phyloP scores from a whole-genome alignment of 441 rosid species.

The Kokia cookei region DNA sequence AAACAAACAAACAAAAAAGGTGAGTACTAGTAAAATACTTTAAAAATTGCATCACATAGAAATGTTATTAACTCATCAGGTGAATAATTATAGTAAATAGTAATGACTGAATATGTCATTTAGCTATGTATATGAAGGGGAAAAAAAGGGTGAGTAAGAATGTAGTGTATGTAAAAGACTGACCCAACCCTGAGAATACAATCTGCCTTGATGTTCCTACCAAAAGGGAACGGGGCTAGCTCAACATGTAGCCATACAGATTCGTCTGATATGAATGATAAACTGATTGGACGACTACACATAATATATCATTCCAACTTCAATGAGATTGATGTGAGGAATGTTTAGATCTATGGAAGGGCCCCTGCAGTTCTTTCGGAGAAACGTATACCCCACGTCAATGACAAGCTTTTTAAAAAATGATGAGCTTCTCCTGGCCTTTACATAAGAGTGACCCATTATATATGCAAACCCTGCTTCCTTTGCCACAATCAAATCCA shows the following conservation, averaged over 20 bases:
- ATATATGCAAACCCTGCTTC: constrained; percentile 87
- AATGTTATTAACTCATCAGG: neutral
- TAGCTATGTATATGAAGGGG: neutral
- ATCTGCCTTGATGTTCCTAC: neutral
- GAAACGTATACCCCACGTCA: constrained; percentile 77
- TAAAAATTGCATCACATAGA: neutral
- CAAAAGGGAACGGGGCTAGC: neutral
- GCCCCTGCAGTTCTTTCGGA: constrained; percentile 88
- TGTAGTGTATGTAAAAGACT: neutral
- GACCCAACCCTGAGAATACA: neutral
- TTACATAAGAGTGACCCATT: constrained; percentile 85
- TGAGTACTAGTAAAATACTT: neutral
- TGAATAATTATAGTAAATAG: neutral
- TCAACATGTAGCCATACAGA: neutral
- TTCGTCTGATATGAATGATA: neutral
- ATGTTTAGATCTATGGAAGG: constrained; percentile 90
- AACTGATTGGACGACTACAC: constrained; percentile 31
- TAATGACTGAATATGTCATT: neutral
- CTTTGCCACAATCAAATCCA: constrained; percentile 75
- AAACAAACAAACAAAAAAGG: no score
- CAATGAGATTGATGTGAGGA: constrained; percentile 88
- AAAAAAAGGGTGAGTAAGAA: neutral
- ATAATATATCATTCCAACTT: constrained; percentile 94
- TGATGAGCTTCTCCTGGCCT: constrained; percentile 63
- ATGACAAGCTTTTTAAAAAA: constrained; percentile 66